Conservation (phyloP, 2,329 filamentous ascomycete genomes). For the Fusarium coffeatum region DNA sequence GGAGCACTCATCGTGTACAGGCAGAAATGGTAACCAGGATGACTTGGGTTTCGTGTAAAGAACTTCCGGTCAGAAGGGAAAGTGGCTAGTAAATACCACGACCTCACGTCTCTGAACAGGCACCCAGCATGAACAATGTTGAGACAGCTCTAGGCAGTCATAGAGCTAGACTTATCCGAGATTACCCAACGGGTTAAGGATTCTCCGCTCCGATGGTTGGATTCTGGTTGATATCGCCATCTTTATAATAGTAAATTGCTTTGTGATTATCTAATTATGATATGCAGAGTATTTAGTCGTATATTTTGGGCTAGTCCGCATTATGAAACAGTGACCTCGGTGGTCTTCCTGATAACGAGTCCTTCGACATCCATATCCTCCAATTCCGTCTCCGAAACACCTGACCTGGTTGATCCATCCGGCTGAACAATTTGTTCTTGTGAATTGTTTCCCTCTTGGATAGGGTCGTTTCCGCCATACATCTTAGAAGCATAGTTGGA, state of each 20-base stretch:
- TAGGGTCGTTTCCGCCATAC: neutral
- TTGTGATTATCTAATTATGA: conserved; percentile 6
- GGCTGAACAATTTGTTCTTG: conserved; percentile 20
- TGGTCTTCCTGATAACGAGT: conserved; percentile 37
- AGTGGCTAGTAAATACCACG: neutral
- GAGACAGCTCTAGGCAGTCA: neutral
- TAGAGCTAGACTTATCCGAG: neutral
- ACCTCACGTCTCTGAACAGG: rapidly evolving
- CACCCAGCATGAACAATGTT: neutral
- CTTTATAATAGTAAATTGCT: neutral
- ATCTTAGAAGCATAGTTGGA: conserved; percentile 15
- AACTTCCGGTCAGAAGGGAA: neutral
- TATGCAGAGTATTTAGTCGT: neutral
- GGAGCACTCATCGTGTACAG: neutral
- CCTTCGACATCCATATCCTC: conserved; percentile 29
- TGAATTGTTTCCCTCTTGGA: conserved; percentile 13
- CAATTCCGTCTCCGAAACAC: conserved; percentile 10
- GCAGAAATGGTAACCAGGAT: neutral
- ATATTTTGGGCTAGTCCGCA: rapidly evolving
- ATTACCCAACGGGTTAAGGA: neutral
- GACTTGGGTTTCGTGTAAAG: neutral
- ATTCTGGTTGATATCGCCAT: rapidly evolving
- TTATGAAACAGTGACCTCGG: conserved; percentile 32
- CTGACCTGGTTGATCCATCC: conserved; percentile 27
- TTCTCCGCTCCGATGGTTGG: neutral